Conservation (phyloP, 768 basidiomycete species). For the Suillus plorans region DNA sequence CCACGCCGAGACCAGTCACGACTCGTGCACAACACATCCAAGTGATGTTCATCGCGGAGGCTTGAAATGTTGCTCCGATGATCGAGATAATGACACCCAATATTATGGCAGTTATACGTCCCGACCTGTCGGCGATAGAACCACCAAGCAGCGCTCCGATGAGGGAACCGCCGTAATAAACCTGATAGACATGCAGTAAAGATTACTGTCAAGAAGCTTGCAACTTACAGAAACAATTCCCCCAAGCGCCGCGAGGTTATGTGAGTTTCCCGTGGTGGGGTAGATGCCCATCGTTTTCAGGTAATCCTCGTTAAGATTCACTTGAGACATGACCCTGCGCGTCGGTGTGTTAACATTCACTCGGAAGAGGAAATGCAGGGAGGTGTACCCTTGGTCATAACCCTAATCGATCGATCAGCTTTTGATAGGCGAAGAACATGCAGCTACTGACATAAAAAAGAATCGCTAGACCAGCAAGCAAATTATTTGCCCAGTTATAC, state of each 20-base stretch:
- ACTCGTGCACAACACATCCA: constrained; percentile 11
- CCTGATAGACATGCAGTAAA: not conserved
- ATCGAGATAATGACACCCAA: constrained; percentile 7
- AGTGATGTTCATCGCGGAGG: constrained; percentile 11
- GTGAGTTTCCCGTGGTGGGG: constrained; percentile 8
- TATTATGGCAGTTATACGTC: constrained; percentile 9
- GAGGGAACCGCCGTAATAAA: constrained; percentile 3
- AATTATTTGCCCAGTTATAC: constrained; percentile 11
- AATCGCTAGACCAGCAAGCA: constrained; percentile 9
- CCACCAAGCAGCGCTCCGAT: constrained; percentile 7
- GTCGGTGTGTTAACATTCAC: not conserved
- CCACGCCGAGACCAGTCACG: constrained; percentile 8
- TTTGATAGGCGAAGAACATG: not conserved
- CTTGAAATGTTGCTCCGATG: constrained; percentile 6
- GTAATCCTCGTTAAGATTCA: constrained; percentile 9
- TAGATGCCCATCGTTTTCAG: constrained; percentile 8
- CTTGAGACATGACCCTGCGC: constrained; percentile 9
- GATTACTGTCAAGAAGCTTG: not conserved
- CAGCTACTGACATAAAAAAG: not conserved
- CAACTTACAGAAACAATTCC: constrained; percentile 11
- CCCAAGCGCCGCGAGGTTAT: constrained; percentile 10
- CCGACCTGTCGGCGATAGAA: constrained; percentile 6
- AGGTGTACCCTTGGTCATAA: constrained; percentile 8
- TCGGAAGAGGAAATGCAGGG: not conserved
- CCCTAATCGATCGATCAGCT: not conserved